Conservation (phyloP, 768 basidiomycete species). For the Suillus brevipes region DNA sequence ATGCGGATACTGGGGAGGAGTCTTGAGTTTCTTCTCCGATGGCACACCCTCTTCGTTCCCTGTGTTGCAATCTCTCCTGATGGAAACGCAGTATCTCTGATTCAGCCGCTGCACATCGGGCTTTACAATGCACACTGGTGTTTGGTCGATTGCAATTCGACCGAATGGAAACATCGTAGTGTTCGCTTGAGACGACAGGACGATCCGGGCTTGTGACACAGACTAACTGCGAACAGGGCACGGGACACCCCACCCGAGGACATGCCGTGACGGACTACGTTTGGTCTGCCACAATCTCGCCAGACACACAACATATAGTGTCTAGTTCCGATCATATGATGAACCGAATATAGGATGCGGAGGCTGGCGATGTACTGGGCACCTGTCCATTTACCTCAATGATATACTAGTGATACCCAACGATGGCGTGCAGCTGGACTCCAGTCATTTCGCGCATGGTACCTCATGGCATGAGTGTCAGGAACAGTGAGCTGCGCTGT, state of each 20-base stretch:
- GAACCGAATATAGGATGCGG: slow-evolving; percentile 26
- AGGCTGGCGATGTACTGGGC: not conserved
- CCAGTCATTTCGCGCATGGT: not conserved
- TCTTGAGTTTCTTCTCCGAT: not conserved
- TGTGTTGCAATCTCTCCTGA: not conserved
- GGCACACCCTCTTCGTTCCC: too few species aligned
- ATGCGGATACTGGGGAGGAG: not conserved
- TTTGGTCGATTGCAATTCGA: too few species aligned
- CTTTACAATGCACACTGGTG: not conserved
- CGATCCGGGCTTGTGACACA: too few species aligned
- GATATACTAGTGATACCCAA: not conserved
- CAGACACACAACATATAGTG: too few species aligned
- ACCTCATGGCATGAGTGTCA: not conserved
- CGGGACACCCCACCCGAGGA: too few species aligned
- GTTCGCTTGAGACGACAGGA: too few species aligned
- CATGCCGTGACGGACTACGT: too few species aligned
- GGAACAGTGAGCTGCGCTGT: not conserved
- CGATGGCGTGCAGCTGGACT: not conserved
- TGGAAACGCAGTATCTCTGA: not conserved
- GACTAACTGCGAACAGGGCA: too few species aligned
- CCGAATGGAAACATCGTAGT: too few species aligned
- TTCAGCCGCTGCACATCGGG: not conserved
- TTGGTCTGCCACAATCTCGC: too few species aligned
- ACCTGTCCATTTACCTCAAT: not conserved
- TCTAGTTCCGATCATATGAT: slow-evolving; percentile 14